Base-by-base conservation (phyloP, 345 rosid species). In the Gossypium thurberi region DNA sequence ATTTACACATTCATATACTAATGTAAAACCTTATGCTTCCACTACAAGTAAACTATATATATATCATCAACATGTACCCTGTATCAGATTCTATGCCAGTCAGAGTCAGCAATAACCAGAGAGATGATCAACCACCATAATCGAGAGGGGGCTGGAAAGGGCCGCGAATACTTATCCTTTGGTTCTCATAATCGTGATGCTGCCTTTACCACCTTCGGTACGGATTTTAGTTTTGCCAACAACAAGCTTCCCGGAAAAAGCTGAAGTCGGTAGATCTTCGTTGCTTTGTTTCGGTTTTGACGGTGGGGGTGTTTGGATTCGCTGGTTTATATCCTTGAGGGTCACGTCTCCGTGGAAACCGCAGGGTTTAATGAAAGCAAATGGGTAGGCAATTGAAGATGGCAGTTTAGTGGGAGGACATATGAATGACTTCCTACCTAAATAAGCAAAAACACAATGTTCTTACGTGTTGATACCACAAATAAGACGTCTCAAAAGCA, bases 201-300 rank as follows among this genome's bases (percentile, higher is more conserved):
- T 96, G 59, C 99, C 99, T 83, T 87, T 96, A 52, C 99, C 98
- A 72, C 98, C 99, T 85, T 96, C 96, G 0, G 98, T 96, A 68
- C 93, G 96, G 74, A 96, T 96, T 81, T 85, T 96, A 17, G 98
- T 96, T 86, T 93, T 93, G 46, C 93, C 99, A 55, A 96, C 98
- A 63, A 96, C 98, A 2, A 97, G 98, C 88, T 96, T 93, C 80
- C 99, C 99, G 5, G 98, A 96, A 81, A 96, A 96, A 52, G 97
- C 97, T 15, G 99, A 96, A 59, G 98, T 96, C 0, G 91, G 99
- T 57, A 84, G 88, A 74, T 90, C 98, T 76, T 80, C 86, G 8
- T 62, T 78, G 72, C 58, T 77, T 79, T 82, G 85, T 80, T 88
- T 87, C 43, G 85, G 79, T 69, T 86, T 86, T 59, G 81, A 71